Conservation (phyloP, 1,139 yeast genomes). For the Candida mesenterica region DNA sequence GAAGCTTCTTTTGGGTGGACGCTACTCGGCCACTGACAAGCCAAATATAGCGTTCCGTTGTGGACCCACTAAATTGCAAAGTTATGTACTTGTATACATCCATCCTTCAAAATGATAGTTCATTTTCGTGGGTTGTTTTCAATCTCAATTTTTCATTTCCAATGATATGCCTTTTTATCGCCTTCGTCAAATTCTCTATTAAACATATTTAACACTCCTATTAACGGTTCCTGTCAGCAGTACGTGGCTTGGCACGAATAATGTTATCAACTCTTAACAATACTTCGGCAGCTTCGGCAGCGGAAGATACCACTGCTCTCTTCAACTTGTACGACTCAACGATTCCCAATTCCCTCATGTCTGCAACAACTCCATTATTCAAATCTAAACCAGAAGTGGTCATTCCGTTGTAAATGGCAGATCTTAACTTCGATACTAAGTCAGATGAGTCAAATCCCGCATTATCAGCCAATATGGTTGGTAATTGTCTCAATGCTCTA, state of each 20-base stretch:
- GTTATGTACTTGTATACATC: too few relatives aligned
- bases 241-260: conserved; percentile 94
- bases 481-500: conserved; percentile 89
- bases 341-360: conserved; percentile 91
- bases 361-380: conserved; percentile 79
- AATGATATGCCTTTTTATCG: too few relatives aligned
- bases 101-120: too few relatives aligned
- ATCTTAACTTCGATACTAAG: conserved; percentile 82
- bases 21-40: too few relatives aligned
- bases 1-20: too few relatives aligned
- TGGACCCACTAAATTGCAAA: too few relatives aligned
- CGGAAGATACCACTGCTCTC: conserved; percentile 92
- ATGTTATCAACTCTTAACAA: conserved; percentile 92
- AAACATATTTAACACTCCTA: too few relatives aligned
- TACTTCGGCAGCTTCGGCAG: conserved; percentile 96
- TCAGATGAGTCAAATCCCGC: conserved; percentile 97
- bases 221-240: conserved; percentile 74
- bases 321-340: conserved; percentile 91
- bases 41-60: too few relatives aligned
- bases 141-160: too few relatives aligned
- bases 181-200: too few relatives aligned
- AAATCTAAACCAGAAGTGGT: conserved; percentile 89
- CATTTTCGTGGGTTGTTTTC: too few relatives aligned
- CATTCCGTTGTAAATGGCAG: conserved; percentile 91
- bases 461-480: conserved; percentile 92